Conservation (phyloP, 1,284 basidiomycete species). For the Fistulina hepatica region DNA sequence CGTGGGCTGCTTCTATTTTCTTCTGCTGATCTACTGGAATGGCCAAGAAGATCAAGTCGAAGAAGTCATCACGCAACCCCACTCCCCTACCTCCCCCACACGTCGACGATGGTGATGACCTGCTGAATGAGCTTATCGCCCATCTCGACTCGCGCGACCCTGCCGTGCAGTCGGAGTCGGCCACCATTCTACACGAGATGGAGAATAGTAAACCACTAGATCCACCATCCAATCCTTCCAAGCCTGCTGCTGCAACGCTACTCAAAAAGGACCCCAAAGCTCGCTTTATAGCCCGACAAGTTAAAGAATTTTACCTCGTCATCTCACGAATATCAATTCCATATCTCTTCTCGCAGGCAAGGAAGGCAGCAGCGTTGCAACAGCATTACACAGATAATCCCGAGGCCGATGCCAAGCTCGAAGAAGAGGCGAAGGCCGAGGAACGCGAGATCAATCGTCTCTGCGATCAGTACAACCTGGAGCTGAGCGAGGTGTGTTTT, state of each 20-base stretch:
- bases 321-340: conserved; percentile 7
- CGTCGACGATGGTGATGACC: conserved; percentile 33
- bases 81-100: conserved; percentile 21
- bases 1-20: neutral
- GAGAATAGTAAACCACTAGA: conserved; percentile 28
- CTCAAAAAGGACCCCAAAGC: conserved; percentile 59
- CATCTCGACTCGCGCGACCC: conserved; percentile 57
- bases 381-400: conserved; percentile 53
- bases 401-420: conserved; percentile 51
- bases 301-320: conserved; percentile 19
- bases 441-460: conserved; percentile 55
- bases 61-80: conserved; percentile 26
- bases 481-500: conserved; percentile 55
- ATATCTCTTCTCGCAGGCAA: conserved; percentile 53
- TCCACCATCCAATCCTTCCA: too few species aligned
- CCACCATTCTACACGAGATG: conserved; percentile 37
- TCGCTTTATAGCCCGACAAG: conserved; percentile 74
- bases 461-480: conserved; percentile 58
- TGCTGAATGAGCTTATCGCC: conserved; percentile 62
- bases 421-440: conserved; percentile 65
- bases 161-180: conserved; percentile 38
- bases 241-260: conserved; percentile 26
- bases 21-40: conserved; percentile 6
- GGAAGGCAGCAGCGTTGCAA: conserved; percentile 64
- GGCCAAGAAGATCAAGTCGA: conserved; percentile 37